Base-by-base conservation (phyloP, 345 rosid genomes). In the Balakata baccata region DNA sequence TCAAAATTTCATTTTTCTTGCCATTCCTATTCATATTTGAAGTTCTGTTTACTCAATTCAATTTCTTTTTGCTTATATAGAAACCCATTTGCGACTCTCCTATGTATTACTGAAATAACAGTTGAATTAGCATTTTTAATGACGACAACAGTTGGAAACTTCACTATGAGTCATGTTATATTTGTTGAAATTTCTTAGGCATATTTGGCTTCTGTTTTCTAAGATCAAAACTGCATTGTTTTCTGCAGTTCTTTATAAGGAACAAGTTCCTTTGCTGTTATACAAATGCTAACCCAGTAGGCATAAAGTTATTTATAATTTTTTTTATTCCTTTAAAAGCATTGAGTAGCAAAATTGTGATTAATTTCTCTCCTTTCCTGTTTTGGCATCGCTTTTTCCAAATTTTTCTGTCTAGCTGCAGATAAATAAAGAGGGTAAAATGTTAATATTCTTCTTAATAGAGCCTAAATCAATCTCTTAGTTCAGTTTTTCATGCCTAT, bases 71-170 rank as follows among this genome's bases (percentile, higher is more conserved):
- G 34, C 34, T 29, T 29, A 29, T 29, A 49, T 64, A 25, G 52
- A 11, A 29, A 79, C 57, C 65, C 70, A 49, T 64, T 70, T 74
- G 23, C 59, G 56, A 16, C 11, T 37, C 43, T 41, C 51, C 22
- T 20, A 39, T 75, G 37, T 65, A 65, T 54, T 20, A 11, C 11
- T 29, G 34, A 29, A 29, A 29, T 29, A 29, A 1, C 34, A 29
- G 1, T 29, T 29, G 34, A 29, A 29, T 29, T 2, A 29, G 34
- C 34, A 29, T 29, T 29, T 29, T 29, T 29, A 1, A 29, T 29
- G 34, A 29, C 2, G 34, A 29, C 34, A 29, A 29, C 34, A 29
- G 34, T 29, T 29, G 34, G 34, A 29, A 29, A 29, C 34, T 29
- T 29, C 34, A 29, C 34, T 29, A 29, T 29, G 34, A 29, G 2